Conservation (phyloP, 2,329 filamentous ascomycete genomes). For the Monosporascus sp. region DNA sequence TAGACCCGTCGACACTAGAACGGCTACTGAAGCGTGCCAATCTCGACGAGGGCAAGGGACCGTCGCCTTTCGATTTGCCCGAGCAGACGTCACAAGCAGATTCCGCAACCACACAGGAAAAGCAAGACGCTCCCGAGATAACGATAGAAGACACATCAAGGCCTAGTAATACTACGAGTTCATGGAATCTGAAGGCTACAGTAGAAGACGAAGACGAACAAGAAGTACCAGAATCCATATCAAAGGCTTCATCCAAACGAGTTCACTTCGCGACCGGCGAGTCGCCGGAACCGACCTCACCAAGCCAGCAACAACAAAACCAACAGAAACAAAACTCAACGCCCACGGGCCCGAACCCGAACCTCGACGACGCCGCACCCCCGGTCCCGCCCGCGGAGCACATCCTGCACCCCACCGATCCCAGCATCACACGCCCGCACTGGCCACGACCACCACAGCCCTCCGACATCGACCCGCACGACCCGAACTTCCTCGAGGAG, state of each 20-base stretch:
- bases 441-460: constrained; percentile 51
- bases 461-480: constrained; percentile 76
- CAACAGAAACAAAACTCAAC: neutral
- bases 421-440: constrained; percentile 39
- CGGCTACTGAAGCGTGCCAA: constrained; percentile 71
- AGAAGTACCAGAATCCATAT: constrained; percentile 1
- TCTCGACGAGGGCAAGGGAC: constrained; percentile 56
- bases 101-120: constrained; percentile 1
- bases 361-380: constrained; percentile 21
- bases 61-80: constrained; percentile 37
- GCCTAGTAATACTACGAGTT: neutral
- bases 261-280: constrained; percentile 1
- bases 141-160: constrained; percentile 18
- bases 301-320: neutral
- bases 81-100: constrained; percentile 7
- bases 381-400: constrained; percentile 10
- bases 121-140: constrained; percentile 14
- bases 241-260: neutral
- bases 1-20: constrained; percentile 73
- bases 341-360: constrained; percentile 21
- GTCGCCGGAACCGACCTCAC: neutral
- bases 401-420: constrained; percentile 6
- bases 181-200: constrained; percentile 6
- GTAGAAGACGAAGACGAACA: constrained; percentile 14
- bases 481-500: constrained; percentile 75